Evolutionary conservation across 371 early-diverging fungal species (phyloP), one percentile per base, ranked within the genome.

Genomic region (Nematocida homosporus): DNA sequence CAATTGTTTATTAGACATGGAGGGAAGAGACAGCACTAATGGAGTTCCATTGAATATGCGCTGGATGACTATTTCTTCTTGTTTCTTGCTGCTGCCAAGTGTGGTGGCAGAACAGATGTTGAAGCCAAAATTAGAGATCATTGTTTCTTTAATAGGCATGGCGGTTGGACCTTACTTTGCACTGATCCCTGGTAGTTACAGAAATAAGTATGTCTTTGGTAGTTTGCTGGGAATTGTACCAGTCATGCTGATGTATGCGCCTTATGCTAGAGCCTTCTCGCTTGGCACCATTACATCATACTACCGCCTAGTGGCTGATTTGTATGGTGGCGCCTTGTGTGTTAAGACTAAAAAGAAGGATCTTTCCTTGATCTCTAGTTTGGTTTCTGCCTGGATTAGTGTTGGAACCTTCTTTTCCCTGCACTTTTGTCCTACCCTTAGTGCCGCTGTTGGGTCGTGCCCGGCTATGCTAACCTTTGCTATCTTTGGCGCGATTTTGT

Each of bases 241-340:
- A 10, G 13, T 34, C 4, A 30, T 72, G 25, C 25, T 72, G 16
- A 18, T 40, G 10, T 72, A 52, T 38, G 40, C 13, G 37, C 5
- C n/a, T 3, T n/a, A 20, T 3, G 2, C 63, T 0, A 34, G 57
- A 3, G 75, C 60, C 5, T 72, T 72, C 37, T 20, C 54, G 20
- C 63, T 72, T 0, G 75, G 75, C 10, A 35, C 54, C 16, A 60
- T 59, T 51, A 2, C 30, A n/a, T 60, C 75, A 16, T 72, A 72
- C 50, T 72, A 37, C 34, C 23, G 35, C 29, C n/a, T 57, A 2
- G 50, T 61, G 10, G 23, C 57, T 41, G 50, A 59, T 29, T 13
- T 72, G n/a, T 72, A 57, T 32, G 48, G 60, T 27, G 18, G 2
- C 16, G 44, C 60, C 6, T 64, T 72, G 18, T 72, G 61, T 37